Percentiles rank a stretch among this genome's conserved stretches.
These are phyloP conservation scores for Umbilicaria muhlenbergii DNA, from an alignment of 495 filamentous ascomycete genomes.

Conservation along the genomic window DNA sequence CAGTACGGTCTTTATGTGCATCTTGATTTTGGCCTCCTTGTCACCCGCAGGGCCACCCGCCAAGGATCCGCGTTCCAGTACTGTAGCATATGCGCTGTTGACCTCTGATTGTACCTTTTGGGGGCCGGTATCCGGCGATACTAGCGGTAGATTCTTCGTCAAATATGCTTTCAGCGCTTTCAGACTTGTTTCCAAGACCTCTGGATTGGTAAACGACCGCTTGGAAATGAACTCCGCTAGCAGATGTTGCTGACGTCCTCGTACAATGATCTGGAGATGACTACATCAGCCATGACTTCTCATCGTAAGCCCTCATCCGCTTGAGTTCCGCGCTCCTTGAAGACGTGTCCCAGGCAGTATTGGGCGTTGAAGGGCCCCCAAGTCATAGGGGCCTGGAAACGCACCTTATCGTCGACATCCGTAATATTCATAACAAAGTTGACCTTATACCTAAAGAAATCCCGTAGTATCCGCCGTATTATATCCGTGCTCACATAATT, in stretches of 20 bases:
- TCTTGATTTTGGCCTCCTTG: constrained; percentile 75
- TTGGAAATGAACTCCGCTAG: constrained; percentile 36
- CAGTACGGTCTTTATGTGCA: constrained; percentile 71
- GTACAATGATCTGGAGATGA: constrained; percentile 54
- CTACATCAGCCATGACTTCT: background rate
- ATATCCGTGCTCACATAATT: constrained; percentile 96
- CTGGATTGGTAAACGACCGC: constrained; percentile 32
- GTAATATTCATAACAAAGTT: constrained; percentile 96
- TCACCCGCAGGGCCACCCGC: constrained; percentile 51
- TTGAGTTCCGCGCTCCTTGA: background rate
- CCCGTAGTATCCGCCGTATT: constrained; percentile 65
- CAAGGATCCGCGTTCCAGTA: constrained; percentile 35
- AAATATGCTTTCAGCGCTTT: constrained; percentile 60
- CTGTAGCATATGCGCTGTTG: constrained; percentile 44
- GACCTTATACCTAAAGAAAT: constrained; percentile 78
- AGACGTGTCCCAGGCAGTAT: too few relatives aligned
- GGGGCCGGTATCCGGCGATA: constrained; percentile 22
- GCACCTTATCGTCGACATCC: constrained; percentile 81
- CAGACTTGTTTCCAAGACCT: constrained; percentile 37
- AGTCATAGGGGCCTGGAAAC: background rate
- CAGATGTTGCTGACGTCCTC: constrained; percentile 63
- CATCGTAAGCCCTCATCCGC: background rate
- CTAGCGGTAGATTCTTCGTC: constrained; percentile 54
- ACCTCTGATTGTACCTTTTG: constrained; percentile 21
- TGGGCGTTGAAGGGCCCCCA: background rate